Percentiles rank a stretch among this genome's conserved stretches.
These are phyloP conservation scores for Rhodotorula glutinis DNA, from an alignment of 1,284 basidiomycete species.

Conservation along the genomic window DNA sequence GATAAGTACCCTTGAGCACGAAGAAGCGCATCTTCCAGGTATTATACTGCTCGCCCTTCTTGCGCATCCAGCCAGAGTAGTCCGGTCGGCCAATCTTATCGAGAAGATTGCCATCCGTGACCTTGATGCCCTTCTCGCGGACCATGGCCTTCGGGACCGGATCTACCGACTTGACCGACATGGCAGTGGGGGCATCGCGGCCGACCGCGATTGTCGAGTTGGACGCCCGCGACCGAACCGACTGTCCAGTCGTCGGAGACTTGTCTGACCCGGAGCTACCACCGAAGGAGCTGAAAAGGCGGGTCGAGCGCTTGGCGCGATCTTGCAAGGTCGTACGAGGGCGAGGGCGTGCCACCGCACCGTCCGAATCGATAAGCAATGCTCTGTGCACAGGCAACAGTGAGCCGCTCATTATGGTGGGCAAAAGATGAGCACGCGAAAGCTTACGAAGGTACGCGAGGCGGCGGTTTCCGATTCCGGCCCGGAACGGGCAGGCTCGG, in stretches of 20 bases:
- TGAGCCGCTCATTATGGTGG: too few relatives aligned
- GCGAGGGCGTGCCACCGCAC: constrained; percentile 6
- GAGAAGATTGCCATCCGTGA: constrained; percentile 55
- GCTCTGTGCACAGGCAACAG: not conserved
- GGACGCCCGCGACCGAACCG: constrained; percentile 32
- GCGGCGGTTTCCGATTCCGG: constrained; percentile 34
- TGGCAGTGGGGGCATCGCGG: constrained; percentile 49
- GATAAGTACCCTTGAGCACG: constrained; percentile 85
- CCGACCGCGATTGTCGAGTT: constrained; percentile 38
- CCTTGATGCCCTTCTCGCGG: constrained; percentile 53
- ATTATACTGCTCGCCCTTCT: constrained; percentile 90
- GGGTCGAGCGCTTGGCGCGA: constrained; percentile 32
- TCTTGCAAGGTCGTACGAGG: constrained; percentile 17
- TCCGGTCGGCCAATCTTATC: constrained; percentile 86
- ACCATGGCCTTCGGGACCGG: constrained; percentile 46
- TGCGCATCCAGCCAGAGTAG: constrained; percentile 89
- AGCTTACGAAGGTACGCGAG: constrained; percentile 27
- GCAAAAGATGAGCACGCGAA: not conserved
- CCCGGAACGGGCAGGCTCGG: constrained; percentile 21
- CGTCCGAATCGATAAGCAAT: constrained; percentile 24
- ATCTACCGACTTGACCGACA: constrained; percentile 42
- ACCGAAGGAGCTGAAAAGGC: constrained; percentile 34
- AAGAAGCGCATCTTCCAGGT: constrained; percentile 91
- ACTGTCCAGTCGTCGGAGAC: constrained; percentile 22
- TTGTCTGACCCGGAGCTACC: constrained; percentile 42